Evolutionary conservation across 176 grass and related monocot genomes (phyloP).

Genomic region (Dactylis glomerata): DNA sequence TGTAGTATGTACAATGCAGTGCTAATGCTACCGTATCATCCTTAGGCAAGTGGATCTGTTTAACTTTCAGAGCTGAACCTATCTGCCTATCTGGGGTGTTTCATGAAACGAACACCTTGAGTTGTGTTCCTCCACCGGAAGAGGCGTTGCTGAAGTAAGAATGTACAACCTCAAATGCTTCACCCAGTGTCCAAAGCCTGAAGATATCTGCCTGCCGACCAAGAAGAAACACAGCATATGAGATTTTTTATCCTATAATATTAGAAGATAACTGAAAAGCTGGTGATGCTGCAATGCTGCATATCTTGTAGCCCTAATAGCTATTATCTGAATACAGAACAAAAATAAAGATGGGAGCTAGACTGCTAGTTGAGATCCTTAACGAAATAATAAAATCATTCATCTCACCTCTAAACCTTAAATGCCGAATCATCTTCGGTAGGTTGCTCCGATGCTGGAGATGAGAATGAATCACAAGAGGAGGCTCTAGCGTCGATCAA

Average conservation of each 20-base stretch:
- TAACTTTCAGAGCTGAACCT: background rate
- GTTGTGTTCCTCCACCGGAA: background rate
- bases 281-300: background rate
- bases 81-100: background rate
- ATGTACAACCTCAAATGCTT: background rate
- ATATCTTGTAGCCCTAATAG: background rate
- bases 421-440: conserved; percentile 26
- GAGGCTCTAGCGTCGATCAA: conserved; percentile 70
- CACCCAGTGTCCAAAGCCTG: background rate
- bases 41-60: background rate
- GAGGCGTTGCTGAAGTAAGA: background rate
- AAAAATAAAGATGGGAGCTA: background rate
- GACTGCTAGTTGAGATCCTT: background rate
- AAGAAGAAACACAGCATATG: background rate
- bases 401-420: conserved; percentile 34
- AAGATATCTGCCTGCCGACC: conserved; percentile 18
- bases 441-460: conserved; percentile 49
- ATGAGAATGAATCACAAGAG: conserved; percentile 49
- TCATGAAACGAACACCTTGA: background rate
- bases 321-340: background rate
- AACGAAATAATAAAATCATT: background rate
- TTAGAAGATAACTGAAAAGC: background rate
- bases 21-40: background rate
- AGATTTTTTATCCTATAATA: background rate
- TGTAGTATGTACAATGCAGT: background rate